Evolutionary conservation across 2,329 filamentous ascomycete species (phyloP), one percentile per base, ranked within the genome.

Genomic region (Periconia sp.): DNA sequence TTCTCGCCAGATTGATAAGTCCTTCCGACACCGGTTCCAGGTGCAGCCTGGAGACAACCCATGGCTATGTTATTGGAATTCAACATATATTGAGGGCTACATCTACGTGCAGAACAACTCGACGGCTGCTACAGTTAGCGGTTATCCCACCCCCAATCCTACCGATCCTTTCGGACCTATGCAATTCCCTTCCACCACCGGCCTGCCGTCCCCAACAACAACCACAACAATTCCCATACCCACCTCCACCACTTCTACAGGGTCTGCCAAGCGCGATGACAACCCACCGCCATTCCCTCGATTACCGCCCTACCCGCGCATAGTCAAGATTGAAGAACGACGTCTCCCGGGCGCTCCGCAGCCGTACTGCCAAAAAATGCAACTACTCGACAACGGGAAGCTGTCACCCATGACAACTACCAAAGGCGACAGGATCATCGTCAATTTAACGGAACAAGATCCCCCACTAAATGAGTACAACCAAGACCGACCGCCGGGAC

Each of bases 1-100:
- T 41, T 63, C 64, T 30, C 63, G 66, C 10, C 53, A 65, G 47
- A 59, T 61, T 11, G 58, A 61, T 27, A 59, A 60, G 13, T 52
- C 53, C 14, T 70, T 66, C 41, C 62, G 70, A 48, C 73, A 74
- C 53, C 76, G 76, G 40, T 74, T 78, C 57, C 68, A 76, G 47
- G 75, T 79, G 11, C 67, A 75, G 52, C 77, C 79, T n/a, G 83
- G 83, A 9, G 83, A 88, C 35, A 79, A 79, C 54, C 85, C 86
- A 2, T 90, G 86, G 86, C 87, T 85, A 63, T 90, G 86, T 69
- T 83, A 82, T 67, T 90, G 85, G 85, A 89, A 89, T 65, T 75
- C 78, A 14, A 89, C 86, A 0, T 78, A 85, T 49, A 77, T 89
- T 47, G 86, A 89, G 68, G 82, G 83, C 37, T 89, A 88, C 70